phyloP scores from a whole-genome alignment of 2,329 filamentous ascomycete genomes.

The Venturia nashicola region DNA sequence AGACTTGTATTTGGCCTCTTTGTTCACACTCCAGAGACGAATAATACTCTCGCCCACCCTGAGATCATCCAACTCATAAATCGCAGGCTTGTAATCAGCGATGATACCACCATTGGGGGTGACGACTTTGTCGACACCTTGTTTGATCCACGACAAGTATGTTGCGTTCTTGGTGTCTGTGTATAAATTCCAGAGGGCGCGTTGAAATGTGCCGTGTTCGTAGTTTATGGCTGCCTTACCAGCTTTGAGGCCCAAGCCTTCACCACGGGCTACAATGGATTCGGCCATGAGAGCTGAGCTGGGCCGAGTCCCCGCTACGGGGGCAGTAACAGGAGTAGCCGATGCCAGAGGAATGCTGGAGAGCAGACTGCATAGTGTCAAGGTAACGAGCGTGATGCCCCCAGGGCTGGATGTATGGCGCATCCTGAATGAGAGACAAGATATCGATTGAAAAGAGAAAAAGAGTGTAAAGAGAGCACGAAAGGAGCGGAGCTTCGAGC shows the following conservation, averaged over 20 bases:
- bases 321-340: not conserved
- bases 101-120: not conserved
- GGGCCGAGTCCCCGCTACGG: not conserved
- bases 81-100: not conserved
- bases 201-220: not conserved
- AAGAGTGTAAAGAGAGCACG: too few relatives aligned
- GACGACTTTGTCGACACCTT: not conserved
- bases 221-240: not conserved
- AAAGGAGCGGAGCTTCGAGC: not conserved
- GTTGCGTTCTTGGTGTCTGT: not conserved
- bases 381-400: not conserved
- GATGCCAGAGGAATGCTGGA: not conserved
- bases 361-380: not conserved
- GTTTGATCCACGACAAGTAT: not conserved
- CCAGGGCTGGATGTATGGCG: not conserved
- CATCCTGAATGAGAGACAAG: not conserved
- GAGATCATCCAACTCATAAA: not conserved
- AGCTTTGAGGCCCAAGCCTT: not conserved
- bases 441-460: not conserved
- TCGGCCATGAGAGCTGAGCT: not conserved
- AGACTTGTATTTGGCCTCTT: not conserved
- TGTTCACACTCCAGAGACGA: not conserved
- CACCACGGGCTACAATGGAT: not conserved
- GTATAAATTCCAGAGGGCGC: not conserved
- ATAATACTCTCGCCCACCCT: not conserved